phyloP scores from a whole-genome alignment of 805 yeast genomes.

The Starmerella apicola region DNA sequence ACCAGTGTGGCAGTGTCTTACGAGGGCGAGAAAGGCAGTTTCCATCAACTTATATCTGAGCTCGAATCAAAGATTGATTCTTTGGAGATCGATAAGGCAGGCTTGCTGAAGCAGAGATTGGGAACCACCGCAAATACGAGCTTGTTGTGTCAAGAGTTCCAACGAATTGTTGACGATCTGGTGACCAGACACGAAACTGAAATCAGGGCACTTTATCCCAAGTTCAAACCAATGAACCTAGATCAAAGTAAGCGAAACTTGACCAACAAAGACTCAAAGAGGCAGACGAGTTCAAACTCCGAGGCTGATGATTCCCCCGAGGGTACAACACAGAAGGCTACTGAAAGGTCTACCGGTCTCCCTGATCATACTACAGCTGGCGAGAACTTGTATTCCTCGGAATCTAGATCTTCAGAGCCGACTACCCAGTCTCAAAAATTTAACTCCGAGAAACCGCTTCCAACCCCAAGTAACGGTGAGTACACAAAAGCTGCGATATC shows the following conservation, averaged over 20 bases:
- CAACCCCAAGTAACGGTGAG: too few species aligned
- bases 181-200: conserved; percentile 23
- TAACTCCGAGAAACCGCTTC: too few species aligned
- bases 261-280: background rate
- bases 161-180: conserved; percentile 25
- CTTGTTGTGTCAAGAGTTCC: conserved; percentile 27
- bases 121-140: conserved; percentile 19
- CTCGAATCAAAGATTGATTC: conserved; percentile 23
- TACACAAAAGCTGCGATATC: too few species aligned
- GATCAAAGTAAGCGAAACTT: background rate
- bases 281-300: too few species aligned
- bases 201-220: conserved; percentile 17
- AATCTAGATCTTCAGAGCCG: too few species aligned
- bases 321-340: too few species aligned
- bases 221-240: background rate
- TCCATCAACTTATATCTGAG: conserved; percentile 13
- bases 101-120: conserved; percentile 11
- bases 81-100: conserved; percentile 20
- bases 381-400: too few species aligned
- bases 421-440: too few species aligned
- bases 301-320: too few species aligned
- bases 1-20: conserved; percentile 29
- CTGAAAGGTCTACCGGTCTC: too few species aligned
- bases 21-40: conserved; percentile 23
- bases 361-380: too few species aligned